phyloP scores from a whole-genome alignment of 805 yeast genomes.

The Deakozyma indianensis region DNA sequence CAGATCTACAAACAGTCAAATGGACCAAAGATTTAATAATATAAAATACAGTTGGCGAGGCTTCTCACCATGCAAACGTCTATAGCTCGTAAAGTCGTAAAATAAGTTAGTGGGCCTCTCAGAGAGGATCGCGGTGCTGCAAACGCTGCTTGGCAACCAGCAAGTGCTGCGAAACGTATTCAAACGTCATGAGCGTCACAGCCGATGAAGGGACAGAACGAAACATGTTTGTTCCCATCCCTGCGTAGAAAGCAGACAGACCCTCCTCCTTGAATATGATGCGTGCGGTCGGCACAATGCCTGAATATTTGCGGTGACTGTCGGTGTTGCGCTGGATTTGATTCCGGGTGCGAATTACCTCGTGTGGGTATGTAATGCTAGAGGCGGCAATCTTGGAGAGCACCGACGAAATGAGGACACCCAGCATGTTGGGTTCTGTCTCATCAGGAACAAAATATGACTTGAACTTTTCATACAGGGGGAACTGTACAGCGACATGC shows the following conservation, averaged over 20 bases:
- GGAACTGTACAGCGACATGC: slow-evolving; percentile 95
- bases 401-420: slow-evolving; percentile 54
- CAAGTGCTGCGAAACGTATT: slow-evolving; percentile 23
- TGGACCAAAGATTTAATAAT: too few relatives aligned
- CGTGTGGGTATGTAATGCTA: slow-evolving; percentile 87
- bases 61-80: too few relatives aligned
- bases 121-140: too few relatives aligned
- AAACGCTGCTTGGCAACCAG: not conserved
- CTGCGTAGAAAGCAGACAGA: slow-evolving; percentile 71
- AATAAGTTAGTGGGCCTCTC: not conserved
- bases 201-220: slow-evolving; percentile 94
- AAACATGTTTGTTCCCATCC: slow-evolving; percentile 70
- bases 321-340: slow-evolving; percentile 37
- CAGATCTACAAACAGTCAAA: too few relatives aligned
- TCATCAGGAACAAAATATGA: slow-evolving; percentile 26
- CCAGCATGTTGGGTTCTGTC: slow-evolving; percentile 19
- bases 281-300: slow-evolving; percentile 21
- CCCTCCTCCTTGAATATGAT: slow-evolving; percentile 54
- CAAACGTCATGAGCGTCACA: slow-evolving; percentile 87
- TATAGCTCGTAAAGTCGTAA: not conserved
- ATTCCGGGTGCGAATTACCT: slow-evolving; percentile 80
- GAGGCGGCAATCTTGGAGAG: slow-evolving; percentile 81
- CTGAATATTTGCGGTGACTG: slow-evolving; percentile 16
- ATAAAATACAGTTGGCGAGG: too few relatives aligned
- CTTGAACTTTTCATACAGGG: slow-evolving; percentile 77